Conservation (phyloP, 2,329 filamentous ascomycete genomes). For the Myriosclerotinia duriaeana region DNA sequence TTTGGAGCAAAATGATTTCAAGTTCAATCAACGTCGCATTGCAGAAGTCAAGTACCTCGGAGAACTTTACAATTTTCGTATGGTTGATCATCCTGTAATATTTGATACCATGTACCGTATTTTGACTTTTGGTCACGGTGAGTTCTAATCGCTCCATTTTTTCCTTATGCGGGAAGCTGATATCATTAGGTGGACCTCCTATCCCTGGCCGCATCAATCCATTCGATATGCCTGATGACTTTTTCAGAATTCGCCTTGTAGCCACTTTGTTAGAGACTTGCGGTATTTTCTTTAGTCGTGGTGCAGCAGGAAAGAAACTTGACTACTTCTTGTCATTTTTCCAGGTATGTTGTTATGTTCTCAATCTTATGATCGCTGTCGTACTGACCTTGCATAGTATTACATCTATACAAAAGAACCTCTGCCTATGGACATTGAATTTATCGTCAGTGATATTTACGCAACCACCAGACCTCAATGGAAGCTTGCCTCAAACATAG, state of each 20-base stretch:
- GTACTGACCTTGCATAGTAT: slow-evolving; percentile 56
- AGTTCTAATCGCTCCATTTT: slow-evolving; percentile 11
- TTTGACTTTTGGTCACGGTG: slow-evolving; percentile 81
- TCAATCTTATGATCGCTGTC: slow-evolving; percentile 27
- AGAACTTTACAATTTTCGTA: slow-evolving; percentile 95
- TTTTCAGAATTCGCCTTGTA: slow-evolving; percentile 88
- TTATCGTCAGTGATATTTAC: slow-evolving; percentile 91
- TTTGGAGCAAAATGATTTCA: slow-evolving; percentile 94
- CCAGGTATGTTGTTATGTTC: slow-evolving; percentile 53
- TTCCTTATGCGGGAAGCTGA: slow-evolving; percentile 18
- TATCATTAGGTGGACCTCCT: slow-evolving; percentile 67
- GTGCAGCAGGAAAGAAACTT: slow-evolving; percentile 90
- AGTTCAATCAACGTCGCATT: slow-evolving; percentile 91
- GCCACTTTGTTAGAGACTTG: slow-evolving; percentile 91
- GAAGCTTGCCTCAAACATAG: slow-evolving; percentile 77
- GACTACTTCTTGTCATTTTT: slow-evolving; percentile 98
- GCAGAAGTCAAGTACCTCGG: slow-evolving; percentile 95
- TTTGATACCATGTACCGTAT: slow-evolving; percentile 96
- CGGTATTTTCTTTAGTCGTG: slow-evolving; percentile 92
- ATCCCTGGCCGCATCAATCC: slow-evolving; percentile 73
- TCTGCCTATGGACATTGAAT: slow-evolving; percentile 95
- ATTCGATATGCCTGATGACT: slow-evolving; percentile 88
- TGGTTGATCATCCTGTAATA: slow-evolving; percentile 91
- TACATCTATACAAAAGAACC: slow-evolving; percentile 90
- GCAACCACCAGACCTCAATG: slow-evolving; percentile 83